These are phyloP conservation scores for Saksenaea oblongispora DNA, from an alignment of 371 early-diverging fungal genomes.

Conservation along the genomic window DNA sequence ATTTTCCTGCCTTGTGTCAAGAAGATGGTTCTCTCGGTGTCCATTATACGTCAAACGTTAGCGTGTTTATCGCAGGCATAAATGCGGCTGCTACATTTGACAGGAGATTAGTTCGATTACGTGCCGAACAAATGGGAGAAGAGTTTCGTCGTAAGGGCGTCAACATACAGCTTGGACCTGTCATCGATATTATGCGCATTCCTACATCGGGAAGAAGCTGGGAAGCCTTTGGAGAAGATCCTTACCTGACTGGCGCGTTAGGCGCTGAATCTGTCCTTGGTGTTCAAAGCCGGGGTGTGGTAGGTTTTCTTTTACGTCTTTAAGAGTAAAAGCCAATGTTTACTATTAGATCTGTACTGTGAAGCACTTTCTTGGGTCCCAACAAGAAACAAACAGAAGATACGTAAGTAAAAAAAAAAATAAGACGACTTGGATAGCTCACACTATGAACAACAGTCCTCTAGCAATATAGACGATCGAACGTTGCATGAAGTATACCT, in stretches of 20 bases:
- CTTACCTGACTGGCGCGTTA: constrained; percentile 40
- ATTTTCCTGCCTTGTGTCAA: neutral
- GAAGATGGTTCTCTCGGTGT: constrained; percentile 13
- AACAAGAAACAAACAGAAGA: constrained; percentile 41
- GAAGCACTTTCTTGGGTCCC: constrained; percentile 54
- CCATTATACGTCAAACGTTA: constrained; percentile 36
- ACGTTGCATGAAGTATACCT: constrained; percentile 57
- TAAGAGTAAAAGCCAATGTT: neutral
- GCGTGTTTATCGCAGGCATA: constrained; percentile 44
- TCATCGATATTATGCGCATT: constrained; percentile 30
- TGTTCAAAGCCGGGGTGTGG: constrained; percentile 31
- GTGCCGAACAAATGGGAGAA: constrained; percentile 42
- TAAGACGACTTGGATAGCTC: neutral
- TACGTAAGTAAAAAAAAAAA: neutral
- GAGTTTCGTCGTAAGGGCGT: constrained; percentile 52
- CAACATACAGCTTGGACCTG: constrained; percentile 34
- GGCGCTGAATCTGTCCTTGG: constrained; percentile 21
- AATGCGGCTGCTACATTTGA: constrained; percentile 55
- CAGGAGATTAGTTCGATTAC: constrained; percentile 31
- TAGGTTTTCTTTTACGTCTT: constrained; percentile 7
- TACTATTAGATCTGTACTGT: constrained; percentile 42
- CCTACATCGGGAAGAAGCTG: constrained; percentile 52
- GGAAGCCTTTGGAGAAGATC: constrained; percentile 54
- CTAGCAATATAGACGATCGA: constrained; percentile 43
- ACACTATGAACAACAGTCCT: constrained; percentile 3